A percentile compares a stretch with the other conserved stretches of the same genome.
phyloP scores from a whole-genome alignment of 345 rosid genomes.

The Draba incana region DNA sequence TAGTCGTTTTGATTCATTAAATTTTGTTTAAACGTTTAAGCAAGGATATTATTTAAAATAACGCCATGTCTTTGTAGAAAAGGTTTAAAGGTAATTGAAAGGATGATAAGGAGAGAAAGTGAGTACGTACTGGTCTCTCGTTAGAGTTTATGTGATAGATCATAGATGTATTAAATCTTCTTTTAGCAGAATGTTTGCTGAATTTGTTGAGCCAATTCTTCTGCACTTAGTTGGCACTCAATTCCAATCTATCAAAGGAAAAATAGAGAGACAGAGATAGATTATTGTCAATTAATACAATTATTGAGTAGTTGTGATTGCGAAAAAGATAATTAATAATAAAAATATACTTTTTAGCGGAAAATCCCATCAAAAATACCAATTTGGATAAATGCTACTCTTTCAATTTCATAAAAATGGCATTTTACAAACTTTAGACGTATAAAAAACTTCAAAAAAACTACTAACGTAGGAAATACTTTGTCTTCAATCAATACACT shows the following conservation, averaged over 20 bases:
- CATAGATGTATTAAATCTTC: constrained; percentile 30
- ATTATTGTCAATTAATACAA: not conserved
- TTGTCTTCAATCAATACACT: too few relatives aligned
- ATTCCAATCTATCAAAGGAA: constrained; percentile 75
- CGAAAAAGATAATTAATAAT: too few relatives aligned
- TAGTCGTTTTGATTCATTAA: constrained; percentile 2
- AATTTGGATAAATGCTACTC: too few relatives aligned
- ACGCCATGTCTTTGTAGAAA: constrained; percentile 24
- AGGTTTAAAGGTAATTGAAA: constrained; percentile 13
- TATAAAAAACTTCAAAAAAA: too few relatives aligned
- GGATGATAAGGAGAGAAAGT: constrained; percentile 35
- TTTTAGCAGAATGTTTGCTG: constrained; percentile 77
- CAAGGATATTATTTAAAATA: constrained; percentile 17
- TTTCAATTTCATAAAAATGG: too few relatives aligned
- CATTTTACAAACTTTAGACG: too few relatives aligned
- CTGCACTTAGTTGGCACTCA: constrained; percentile 94
- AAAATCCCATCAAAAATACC: too few relatives aligned
- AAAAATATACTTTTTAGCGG: too few relatives aligned
- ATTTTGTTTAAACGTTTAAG: not conserved
- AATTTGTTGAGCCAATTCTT: constrained; percentile 87
- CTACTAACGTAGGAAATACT: too few relatives aligned
- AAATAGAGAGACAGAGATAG: not conserved
- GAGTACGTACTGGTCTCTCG: constrained; percentile 41
- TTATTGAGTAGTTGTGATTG: not conserved
- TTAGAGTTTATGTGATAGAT: constrained; percentile 33